Base-by-base conservation (phyloP, 2,329 filamentous ascomycete species). In the Epicoccum nigrum region DNA sequence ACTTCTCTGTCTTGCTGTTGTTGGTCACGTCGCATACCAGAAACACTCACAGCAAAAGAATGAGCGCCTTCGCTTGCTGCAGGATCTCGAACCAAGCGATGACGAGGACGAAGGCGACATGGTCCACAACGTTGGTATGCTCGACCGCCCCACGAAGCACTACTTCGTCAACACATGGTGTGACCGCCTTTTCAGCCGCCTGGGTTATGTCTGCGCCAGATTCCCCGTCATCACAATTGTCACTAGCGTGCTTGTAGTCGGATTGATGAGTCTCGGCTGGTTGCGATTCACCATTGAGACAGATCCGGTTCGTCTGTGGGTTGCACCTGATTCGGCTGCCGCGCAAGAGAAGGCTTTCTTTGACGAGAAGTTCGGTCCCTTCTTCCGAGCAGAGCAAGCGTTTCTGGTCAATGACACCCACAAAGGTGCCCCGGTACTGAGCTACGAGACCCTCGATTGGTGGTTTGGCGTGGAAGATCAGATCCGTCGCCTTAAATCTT, bases 271-370 rank as follows among this genome's bases (percentile, higher is more conserved):
- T 68, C 75, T 93, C 28, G 94, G 94, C 1, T 96, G 91, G 90
- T 77, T 94, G 51, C 84, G 85, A 35, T 99, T 99, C 66, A 82
- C 89, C n/a, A 81, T 99, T 28, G 94, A 97, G 73, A 89, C 81
- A 17, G 89, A 97, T 56, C 94, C 94, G 5, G 94, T 95, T 9
- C 86, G 89, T 39, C 79, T 99, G 7, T 99, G 94, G 94, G 94
- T 99, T n/a, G 92, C 93, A 64, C 94, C 94, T 7, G 88, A 89
- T 7, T 97, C 94, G 4, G 84, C 86, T 40, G 93, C 95, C 16
- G 94, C 94, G 0, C 83, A 91, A 69, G 93, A 99, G 71, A 99
- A 99, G 76, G 83, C 83, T 1, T 99, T 95, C 70, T 99, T 97
- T 59, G 95, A 99, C 69, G 73, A 83, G 28, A 92, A 91, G 63